Base-by-base conservation (phyloP, 2,329 filamentous ascomycete genomes). In the Fusarium palustre region DNA sequence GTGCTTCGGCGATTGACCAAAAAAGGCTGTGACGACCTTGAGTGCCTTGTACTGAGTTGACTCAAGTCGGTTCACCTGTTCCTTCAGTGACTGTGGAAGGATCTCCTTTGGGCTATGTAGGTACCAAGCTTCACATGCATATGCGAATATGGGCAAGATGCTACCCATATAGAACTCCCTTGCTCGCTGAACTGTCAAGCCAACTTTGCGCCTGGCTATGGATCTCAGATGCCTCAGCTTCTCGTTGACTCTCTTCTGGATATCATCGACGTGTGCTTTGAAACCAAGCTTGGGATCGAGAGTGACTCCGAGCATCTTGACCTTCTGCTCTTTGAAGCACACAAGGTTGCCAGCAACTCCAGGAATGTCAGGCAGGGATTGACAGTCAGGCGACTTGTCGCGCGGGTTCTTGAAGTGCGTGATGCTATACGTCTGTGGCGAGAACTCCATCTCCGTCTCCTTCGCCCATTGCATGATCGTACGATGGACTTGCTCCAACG, bases 41-140 rank as follows among this genome's bases (percentile, higher is more conserved):
- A 66, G 54, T 18, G 33, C 62, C 1, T 42, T 11, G 18, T 58
- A 58, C 12, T 66, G 59, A 7, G 63, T 34, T 8, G 36, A 46
- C 20, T 63, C 59, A 3, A 63, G 54, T 3, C 25, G 22, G 1
- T 16, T 8, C 2, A 59, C n/a, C 6, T 46, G 24, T 3, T 3
- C 2, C n/a, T 36, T 55, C 20, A 66, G 20, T 0, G 38, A 30
- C 15, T 34, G 25, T 6, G 25, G n/a, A 4, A 49, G 11, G 0
- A 4, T 30, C 8, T 46, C 1, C 4, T 31, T 15, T 13, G 18
- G 22, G 4, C 16, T 22, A n/a, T 36, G 3, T 0, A 52, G 7
- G 30, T 49, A 67, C 64, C 64, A 67, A 1, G 45, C 55, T 18
- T n/a, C 33, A 22, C 64, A 67, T 12, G 22, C 64, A 18, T 67